These are phyloP conservation scores for Elaeis guineensis DNA, from an alignment of 176 grass and related monocot species.

Conservation along the genomic window DNA sequence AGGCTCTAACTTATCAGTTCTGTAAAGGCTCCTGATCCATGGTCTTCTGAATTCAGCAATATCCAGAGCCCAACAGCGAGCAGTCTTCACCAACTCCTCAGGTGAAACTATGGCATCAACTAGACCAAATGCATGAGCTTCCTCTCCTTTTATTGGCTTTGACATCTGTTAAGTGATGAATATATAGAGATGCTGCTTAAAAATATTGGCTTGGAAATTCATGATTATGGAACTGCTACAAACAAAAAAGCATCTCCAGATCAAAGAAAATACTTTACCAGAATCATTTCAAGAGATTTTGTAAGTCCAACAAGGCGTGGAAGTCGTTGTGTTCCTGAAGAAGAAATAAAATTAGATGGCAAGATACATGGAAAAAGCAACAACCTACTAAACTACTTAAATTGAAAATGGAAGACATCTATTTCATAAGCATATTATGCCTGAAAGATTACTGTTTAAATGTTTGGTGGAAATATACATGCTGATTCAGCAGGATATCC, in stretches of 20 bases:
- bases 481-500: too few relatives aligned
- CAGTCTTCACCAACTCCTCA: conserved; percentile 66
- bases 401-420: too few relatives aligned
- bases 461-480: too few relatives aligned
- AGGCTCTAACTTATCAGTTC: conserved; percentile 70
- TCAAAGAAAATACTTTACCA: conserved; percentile 48
- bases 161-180: conserved; percentile 37
- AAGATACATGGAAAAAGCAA: too few relatives aligned
- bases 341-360: conserved; percentile 6
- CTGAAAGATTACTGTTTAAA: too few relatives aligned
- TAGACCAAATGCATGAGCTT: conserved; percentile 63
- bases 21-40: conserved; percentile 91
- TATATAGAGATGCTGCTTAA: too few relatives aligned
- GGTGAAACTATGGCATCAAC: conserved; percentile 75
- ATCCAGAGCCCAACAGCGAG: conserved; percentile 74
- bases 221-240: too few relatives aligned
- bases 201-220: too few relatives aligned
- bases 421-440: too few relatives aligned
- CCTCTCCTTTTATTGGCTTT: conserved; percentile 66
- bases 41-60: conserved; percentile 57
- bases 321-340: conserved; percentile 85
- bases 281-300: conserved; percentile 86
- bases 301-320: conserved; percentile 83
- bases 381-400: too few relatives aligned
- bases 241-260: too few relatives aligned